Evolutionary conservation across 2,329 filamentous ascomycete species (phyloP).

Genomic region (Scleromitrula shiraiana): DNA sequence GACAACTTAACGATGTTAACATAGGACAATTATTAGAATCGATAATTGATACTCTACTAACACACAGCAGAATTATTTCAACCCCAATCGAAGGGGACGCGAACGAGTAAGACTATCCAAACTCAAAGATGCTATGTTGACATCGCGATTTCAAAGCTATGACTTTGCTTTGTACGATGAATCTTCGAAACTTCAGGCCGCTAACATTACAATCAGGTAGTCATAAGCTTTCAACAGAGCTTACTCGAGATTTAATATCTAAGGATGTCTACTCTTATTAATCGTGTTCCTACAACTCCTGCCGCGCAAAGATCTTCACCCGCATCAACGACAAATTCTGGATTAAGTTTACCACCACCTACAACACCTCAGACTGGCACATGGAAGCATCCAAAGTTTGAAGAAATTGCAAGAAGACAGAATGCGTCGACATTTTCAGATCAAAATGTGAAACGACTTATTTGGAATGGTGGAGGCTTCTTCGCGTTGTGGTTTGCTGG

Average conservation of each 20-base stretch:
- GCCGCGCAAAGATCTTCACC: conserved; percentile 3
- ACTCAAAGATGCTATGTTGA: not conserved
- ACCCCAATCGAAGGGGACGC: too few species aligned
- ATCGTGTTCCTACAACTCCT: conserved; percentile 23
- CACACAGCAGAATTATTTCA: too few species aligned
- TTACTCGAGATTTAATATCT: not conserved
- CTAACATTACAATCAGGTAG: not conserved
- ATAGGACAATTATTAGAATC: conserved; percentile 9
- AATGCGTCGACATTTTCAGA: conserved; percentile 72
- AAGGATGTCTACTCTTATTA: conserved; percentile 22
- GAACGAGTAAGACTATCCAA: too few species aligned
- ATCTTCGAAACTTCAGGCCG: too few species aligned
- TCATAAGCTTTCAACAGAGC: not conserved
- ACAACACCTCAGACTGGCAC: conserved; percentile 47
- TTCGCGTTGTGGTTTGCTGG: conserved; percentile 39
- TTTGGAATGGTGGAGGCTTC: conserved; percentile 57
- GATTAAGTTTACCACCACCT: not conserved
- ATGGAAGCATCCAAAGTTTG: conserved; percentile 83
- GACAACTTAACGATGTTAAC: conserved; percentile 18
- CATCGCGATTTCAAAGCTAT: not conserved
- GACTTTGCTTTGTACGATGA: too few species aligned
- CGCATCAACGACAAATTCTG: conserved; percentile 1
- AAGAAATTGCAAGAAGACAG: conserved; percentile 78
- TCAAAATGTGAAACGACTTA: conserved; percentile 62
- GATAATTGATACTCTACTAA: conserved; percentile 21